Evolutionary conservation across 441 rosid genomes (phyloP).

Genomic region (Adansonia rubrostipa): DNA sequence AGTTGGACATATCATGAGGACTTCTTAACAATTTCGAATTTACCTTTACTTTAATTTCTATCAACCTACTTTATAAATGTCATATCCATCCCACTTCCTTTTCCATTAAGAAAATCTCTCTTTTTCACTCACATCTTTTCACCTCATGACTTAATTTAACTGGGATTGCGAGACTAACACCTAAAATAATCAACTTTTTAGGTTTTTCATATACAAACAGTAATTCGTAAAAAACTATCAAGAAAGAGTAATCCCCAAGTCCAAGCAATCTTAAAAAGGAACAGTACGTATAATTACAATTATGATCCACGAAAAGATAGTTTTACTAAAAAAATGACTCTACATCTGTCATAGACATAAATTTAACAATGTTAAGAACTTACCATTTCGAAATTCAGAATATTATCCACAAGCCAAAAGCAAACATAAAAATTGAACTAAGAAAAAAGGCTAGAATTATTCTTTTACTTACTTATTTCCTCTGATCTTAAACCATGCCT

Average conservation of each 20-base stretch:
- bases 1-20: conserved; percentile 32
- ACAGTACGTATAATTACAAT: no score
- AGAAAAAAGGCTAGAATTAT: background rate
- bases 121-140: background rate
- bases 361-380: background rate
- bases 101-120: conserved; percentile 23
- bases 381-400: conserved; percentile 16
- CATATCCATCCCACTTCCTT: conserved; percentile 33
- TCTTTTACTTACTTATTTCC: conserved; percentile 72
- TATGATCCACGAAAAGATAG: no score
- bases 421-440: background rate
- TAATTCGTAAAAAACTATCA: background rate
- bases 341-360: no score
- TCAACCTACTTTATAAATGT: conserved; percentile 25
- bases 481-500: conserved; percentile 94
- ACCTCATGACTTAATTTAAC: conserved; percentile 16
- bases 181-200: background rate
- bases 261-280: background rate
- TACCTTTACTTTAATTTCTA: conserved; percentile 37
- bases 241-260: conserved; percentile 2
- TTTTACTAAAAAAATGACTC: no score
- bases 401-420: conserved; percentile 18
- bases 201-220: background rate
- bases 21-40: conserved; percentile 34
- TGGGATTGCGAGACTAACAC: background rate